Evolutionary conservation across 331 rosid species (phyloP).

Genomic region (Telfairia occidentalis): DNA sequence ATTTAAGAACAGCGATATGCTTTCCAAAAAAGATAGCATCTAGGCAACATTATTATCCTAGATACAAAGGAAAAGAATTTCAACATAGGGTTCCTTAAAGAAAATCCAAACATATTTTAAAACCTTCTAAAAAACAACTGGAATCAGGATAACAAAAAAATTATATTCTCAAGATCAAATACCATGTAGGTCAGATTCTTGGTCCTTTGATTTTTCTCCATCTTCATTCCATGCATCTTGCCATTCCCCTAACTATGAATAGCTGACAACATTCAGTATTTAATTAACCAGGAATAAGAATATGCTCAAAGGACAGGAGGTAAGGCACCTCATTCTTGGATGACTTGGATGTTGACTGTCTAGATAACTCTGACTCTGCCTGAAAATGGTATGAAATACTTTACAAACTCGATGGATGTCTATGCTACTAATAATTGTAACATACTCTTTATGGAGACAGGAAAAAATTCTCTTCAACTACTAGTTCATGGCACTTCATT

Average conservation of each 20-base stretch:
- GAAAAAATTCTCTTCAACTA: background rate
- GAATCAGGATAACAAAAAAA: background rate
- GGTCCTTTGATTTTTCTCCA: slow-evolving; percentile 25
- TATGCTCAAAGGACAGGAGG: background rate
- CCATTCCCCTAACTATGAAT: slow-evolving; percentile 61
- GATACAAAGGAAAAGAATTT: too few species aligned
- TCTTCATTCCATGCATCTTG: slow-evolving; percentile 84
- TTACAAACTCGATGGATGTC: background rate
- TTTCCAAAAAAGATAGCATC: background rate
- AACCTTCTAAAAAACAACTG: background rate
- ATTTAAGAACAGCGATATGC: background rate
- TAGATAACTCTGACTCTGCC: slow-evolving; percentile 44
- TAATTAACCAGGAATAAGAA: slow-evolving; percentile 8
- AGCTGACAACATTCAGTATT: slow-evolving; percentile 4
- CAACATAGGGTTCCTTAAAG: background rate
- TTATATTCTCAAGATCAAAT: slow-evolving; percentile 8
- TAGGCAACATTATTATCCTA: background rate
- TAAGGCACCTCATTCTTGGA: slow-evolving; percentile 35
- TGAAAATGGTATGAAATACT: slow-evolving; percentile 26
- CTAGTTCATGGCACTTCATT: background rate
- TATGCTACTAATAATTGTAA: background rate
- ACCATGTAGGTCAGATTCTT: slow-evolving; percentile 45
- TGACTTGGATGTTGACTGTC: slow-evolving; percentile 42
- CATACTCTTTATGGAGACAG: background rate
- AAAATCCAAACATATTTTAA: background rate